These are phyloP conservation scores for Coniferiporia weirii DNA, from an alignment of 1,284 basidiomycete species.

Conservation along the genomic window DNA sequence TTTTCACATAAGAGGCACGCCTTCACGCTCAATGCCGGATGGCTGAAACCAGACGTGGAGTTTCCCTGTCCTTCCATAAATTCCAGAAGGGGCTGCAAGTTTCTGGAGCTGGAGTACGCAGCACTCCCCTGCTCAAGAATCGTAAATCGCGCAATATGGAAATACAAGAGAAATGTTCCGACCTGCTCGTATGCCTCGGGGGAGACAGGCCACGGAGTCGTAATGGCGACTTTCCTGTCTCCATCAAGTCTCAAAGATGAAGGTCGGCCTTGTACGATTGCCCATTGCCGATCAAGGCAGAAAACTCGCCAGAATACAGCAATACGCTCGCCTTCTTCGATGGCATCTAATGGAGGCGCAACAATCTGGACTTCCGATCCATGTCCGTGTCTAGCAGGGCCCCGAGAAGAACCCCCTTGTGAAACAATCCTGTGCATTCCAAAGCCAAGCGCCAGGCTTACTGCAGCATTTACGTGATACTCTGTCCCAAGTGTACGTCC, in stretches of 20 bases:
- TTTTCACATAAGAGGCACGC: conserved; percentile 8
- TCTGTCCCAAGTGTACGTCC: conserved; percentile 14
- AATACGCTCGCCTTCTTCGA: conserved; percentile 16
- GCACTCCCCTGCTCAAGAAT: neutral
- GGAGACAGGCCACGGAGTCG: conserved; percentile 15
- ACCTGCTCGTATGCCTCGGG: conserved; percentile 6
- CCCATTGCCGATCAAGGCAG: conserved; percentile 12
- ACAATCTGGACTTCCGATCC: neutral
- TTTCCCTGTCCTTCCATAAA: conserved; percentile 10
- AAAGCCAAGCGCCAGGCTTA: conserved; percentile 7
- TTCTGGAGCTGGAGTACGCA: neutral
- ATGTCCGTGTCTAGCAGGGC: neutral
- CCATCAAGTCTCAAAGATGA: conserved; percentile 11
- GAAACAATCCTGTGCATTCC: conserved; percentile 15
- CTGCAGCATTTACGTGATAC: conserved; percentile 15
- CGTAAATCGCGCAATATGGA: neutral
- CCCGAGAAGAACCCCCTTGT: neutral
- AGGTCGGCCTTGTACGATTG: conserved; percentile 11
- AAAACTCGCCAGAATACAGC: conserved; percentile 17
- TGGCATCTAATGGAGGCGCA: conserved; percentile 2
- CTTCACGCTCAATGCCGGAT: conserved; percentile 10
- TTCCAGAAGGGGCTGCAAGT: neutral
- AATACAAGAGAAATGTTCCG: neutral
- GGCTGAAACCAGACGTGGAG: conserved; percentile 12
- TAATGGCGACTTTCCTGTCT: neutral